Evolutionary conservation across 1,284 basidiomycete species (phyloP).

Genomic region (Mycosarcoma mackinlayi): DNA sequence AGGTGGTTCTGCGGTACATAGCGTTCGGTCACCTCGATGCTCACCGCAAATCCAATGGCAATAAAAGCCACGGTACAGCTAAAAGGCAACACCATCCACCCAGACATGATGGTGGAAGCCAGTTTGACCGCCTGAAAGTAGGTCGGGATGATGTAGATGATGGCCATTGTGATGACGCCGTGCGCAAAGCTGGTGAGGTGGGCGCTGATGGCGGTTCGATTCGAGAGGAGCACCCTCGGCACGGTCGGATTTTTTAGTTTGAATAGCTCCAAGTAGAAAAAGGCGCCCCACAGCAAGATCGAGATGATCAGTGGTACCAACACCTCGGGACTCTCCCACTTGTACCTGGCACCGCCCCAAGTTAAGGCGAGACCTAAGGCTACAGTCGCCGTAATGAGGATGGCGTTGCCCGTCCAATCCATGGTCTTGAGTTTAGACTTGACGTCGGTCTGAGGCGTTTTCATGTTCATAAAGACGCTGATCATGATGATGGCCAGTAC

Average conservation of each 20-base stretch:
- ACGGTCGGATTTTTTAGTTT: slow-evolving; percentile 27
- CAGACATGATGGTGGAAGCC: slow-evolving; percentile 31
- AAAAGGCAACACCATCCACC: slow-evolving; percentile 44
- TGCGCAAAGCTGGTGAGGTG: slow-evolving; percentile 33
- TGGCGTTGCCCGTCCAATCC: slow-evolving; percentile 41
- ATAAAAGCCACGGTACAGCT: slow-evolving; percentile 33
- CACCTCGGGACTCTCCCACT: slow-evolving; percentile 24
- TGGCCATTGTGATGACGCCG: slow-evolving; percentile 41
- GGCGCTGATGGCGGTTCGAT: slow-evolving; percentile 23
- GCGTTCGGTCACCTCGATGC: slow-evolving; percentile 26
- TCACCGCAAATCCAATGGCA: slow-evolving; percentile 34
- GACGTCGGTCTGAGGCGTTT: slow-evolving; percentile 29
- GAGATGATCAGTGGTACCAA: slow-evolving; percentile 29
- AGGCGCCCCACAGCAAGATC: slow-evolving; percentile 19
- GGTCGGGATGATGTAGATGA: slow-evolving; percentile 46
- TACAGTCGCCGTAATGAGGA: slow-evolving; percentile 27
- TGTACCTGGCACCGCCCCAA: slow-evolving; percentile 41
- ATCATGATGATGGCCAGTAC: slow-evolving; percentile 40
- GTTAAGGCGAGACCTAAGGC: slow-evolving; percentile 34
- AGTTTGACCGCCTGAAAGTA: slow-evolving; percentile 45
- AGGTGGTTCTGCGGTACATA: slow-evolving; percentile 46
- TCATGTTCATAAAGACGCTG: slow-evolving; percentile 44
- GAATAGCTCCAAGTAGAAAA: slow-evolving; percentile 41
- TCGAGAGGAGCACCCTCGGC: slow-evolving; percentile 22
- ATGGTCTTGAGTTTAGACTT: slow-evolving; percentile 30